Evolutionary conservation across 2,329 filamentous ascomycete genomes (phyloP), one percentile per base, ranked within the genome.

Genomic region (Colletotrichum sp.): DNA sequence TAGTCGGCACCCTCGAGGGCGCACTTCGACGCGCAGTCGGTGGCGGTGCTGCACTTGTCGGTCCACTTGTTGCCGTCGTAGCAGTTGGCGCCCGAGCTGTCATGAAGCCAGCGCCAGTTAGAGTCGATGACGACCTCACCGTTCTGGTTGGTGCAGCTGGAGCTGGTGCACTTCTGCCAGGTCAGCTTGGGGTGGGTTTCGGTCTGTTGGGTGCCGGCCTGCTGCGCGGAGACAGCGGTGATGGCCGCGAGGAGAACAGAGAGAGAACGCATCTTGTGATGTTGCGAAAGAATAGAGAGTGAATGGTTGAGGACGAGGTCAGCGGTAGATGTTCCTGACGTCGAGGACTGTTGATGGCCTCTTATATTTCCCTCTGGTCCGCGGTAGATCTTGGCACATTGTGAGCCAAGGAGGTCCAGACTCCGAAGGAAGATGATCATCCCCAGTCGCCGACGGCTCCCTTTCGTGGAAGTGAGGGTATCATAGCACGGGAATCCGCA

Each of bases 51-150:
- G 80, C 86, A 89, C 52, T 83, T 79, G 30, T 81, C 80, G 32
- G 80, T 79, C 81, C 82, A 83, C 18, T 70, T 77, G 80, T 89
- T 88, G 71, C 87, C 87, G 61, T 85, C 87, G 79, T 88, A 89
- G 83, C 88, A 89, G 82, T 89, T 90, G 78, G 80, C 83, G 66
- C 83, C 84, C 18, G 56, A 62, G 43, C 27, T 64, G 25, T 80
- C 79, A 81, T 90, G 88, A 55, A 89, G 81, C 89, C 89, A 91
- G 74, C 89, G 87, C 88, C 88, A 90, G 83, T 90, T 90, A 76
- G 88, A 78, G 78, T 90, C 89, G 78, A 90, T 82, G 60, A 88
- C 86, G 64, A 90, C 83, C 65, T 85, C 85, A 32, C 85, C 86
- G 66, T 81, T 80, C 76, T 87, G 83, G 28, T 82, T 84, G 79